These are phyloP conservation scores for Ceratopteris richardii DNA, from an alignment of 75 land plant genomes.

Conservation along the genomic window DNA sequence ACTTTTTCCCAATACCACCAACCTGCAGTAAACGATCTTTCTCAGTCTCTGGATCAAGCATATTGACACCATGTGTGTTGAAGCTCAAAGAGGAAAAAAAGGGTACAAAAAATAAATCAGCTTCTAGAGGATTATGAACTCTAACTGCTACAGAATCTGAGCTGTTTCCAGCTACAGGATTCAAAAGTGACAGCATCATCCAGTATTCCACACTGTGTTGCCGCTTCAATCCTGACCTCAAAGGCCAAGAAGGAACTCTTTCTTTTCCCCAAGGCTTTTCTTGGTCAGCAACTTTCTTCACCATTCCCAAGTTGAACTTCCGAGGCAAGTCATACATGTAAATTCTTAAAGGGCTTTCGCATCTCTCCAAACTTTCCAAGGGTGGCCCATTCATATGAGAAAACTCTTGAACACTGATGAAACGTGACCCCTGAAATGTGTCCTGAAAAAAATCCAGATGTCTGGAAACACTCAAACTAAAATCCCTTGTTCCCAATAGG, in stretches of 20 bases:
- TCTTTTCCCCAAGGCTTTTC: slow-evolving; percentile 26
- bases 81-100: slow-evolving; percentile 74
- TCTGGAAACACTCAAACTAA: background rate
- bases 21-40: slow-evolving; percentile 58
- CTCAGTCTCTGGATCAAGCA: slow-evolving; percentile 62
- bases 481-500: background rate
- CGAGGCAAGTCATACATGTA: slow-evolving; percentile 87
- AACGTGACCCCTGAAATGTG: background rate
- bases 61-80: slow-evolving; percentile 50
- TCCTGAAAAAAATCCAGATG: background rate
- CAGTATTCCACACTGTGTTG: slow-evolving; percentile 99
- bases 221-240: slow-evolving; percentile 42
- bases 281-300: slow-evolving; percentile 24
- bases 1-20: too few relatives aligned
- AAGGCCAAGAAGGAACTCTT: slow-evolving; percentile 50
- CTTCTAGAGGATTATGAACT: slow-evolving; percentile 43
- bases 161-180: slow-evolving; percentile 7
- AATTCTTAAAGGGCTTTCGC: slow-evolving; percentile 32
- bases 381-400: background rate
- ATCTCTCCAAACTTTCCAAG: background rate
- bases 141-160: slow-evolving; percentile 13
- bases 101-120: slow-evolving; percentile 74
- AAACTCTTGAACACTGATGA: background rate
- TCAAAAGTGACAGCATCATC: slow-evolving; percentile 73
- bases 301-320: slow-evolving; percentile 61